Conservation (phyloP, 768 basidiomycete species). For the Termitomyces sp. region DNA sequence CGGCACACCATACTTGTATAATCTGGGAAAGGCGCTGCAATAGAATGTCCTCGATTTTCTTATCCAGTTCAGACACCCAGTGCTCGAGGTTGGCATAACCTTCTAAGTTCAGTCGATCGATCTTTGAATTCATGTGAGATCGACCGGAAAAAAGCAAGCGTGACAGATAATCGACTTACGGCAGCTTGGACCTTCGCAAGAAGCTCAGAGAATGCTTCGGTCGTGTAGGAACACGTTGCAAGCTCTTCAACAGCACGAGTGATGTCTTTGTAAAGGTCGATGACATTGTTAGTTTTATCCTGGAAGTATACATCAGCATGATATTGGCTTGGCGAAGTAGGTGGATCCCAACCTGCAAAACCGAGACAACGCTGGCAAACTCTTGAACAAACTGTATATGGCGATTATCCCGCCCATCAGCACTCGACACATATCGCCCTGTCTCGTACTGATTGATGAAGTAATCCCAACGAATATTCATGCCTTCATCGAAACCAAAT, state of each 20-base stretch:
- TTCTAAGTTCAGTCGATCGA: constrained; percentile 92
- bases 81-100: constrained; percentile 93
- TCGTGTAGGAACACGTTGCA: constrained; percentile 78
- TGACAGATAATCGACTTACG: constrained; percentile 39
- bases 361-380: constrained; percentile 89
- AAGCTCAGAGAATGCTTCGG: constrained; percentile 78
- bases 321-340: neutral
- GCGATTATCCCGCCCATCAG: constrained; percentile 80
- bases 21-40: constrained; percentile 71
- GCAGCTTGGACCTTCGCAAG: constrained; percentile 81
- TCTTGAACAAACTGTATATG: constrained; percentile 95
- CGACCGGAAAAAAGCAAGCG: neutral
- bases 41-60: constrained; percentile 79
- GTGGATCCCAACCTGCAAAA: constrained; percentile 63
- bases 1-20: constrained; percentile 83
- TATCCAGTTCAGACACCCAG: constrained; percentile 84
- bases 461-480: constrained; percentile 95
- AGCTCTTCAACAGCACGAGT: constrained; percentile 83
- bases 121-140: constrained; percentile 37
- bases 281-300: constrained; percentile 94
- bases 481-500: constrained; percentile 51
- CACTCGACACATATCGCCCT: constrained; percentile 63
- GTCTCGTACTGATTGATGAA: constrained; percentile 94
- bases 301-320: constrained; percentile 22
- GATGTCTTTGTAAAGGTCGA: constrained; percentile 89